These are phyloP conservation scores for Delonix regia DNA, from an alignment of 306 rosid species.

Conservation along the genomic window DNA sequence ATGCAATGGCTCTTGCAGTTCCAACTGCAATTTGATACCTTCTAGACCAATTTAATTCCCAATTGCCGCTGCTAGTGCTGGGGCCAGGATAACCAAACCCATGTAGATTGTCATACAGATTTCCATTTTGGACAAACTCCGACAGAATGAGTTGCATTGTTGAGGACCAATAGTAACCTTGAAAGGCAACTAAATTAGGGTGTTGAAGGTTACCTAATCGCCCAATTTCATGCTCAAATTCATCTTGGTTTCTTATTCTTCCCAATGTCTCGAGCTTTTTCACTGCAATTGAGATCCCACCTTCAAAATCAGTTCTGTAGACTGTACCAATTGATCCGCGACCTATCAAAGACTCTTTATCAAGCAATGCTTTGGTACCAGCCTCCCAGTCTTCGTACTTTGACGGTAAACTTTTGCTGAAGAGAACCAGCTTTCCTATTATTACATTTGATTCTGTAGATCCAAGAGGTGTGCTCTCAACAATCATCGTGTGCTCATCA, in stretches of 20 bases:
- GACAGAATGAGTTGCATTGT: conserved; percentile 92
- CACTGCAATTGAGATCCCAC: conserved; percentile 91
- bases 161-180: conserved; percentile 97
- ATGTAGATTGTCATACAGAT: conserved; percentile 86
- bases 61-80: conserved; percentile 73
- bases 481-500: conserved; percentile 61
- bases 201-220: conserved; percentile 75
- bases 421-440: conserved; percentile 94
- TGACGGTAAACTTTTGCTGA: conserved; percentile 93
- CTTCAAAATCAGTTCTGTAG: conserved; percentile 82
- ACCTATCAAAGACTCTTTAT: conserved; percentile 89
- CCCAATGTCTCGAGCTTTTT: conserved; percentile 93
- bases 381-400: conserved; percentile 99
- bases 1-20: conserved; percentile 85
- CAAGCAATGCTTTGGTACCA: conserved; percentile 91
- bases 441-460: conserved; percentile 81
- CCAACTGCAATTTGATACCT: conserved; percentile 88
- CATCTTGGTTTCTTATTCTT: conserved; percentile 91
- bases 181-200: conserved; percentile 77
- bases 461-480: conserved; percentile 87
- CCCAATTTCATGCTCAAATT: conserved; percentile 93
- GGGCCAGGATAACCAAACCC: conserved; percentile 75
- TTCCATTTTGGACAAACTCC: conserved; percentile 84
- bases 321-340: conserved; percentile 92
- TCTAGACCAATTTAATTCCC: conserved; percentile 73